Evolutionary conservation across 768 basidiomycete species (phyloP).

Genomic region (Naganishia friedmannii): DNA sequence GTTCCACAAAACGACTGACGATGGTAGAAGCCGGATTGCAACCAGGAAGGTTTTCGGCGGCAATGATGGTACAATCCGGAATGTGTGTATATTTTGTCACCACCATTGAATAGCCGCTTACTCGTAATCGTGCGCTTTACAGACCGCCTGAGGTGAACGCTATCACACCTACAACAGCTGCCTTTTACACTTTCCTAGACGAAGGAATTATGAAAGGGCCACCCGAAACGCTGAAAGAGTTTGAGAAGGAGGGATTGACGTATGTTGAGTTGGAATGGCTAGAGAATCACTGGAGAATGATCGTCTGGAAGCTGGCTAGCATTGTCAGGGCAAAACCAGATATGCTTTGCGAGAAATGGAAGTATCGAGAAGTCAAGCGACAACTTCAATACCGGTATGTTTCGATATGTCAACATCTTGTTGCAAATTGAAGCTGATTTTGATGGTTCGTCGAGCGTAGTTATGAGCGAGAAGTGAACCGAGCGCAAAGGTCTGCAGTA

Average conservation of each 20-base stretch:
- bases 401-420: not conserved
- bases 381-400: conserved; percentile 82
- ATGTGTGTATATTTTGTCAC: not conserved
- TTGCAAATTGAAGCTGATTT: not conserved
- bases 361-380: conserved; percentile 72
- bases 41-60: not conserved
- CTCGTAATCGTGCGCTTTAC: not conserved
- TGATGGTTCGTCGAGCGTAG: conserved; percentile 54
- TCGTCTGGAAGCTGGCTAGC: conserved; percentile 93
- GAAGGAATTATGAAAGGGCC: conserved; percentile 29
- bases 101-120: conserved; percentile 31
- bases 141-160: conserved; percentile 44
- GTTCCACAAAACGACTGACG: not conserved
- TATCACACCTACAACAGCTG: conserved; percentile 37
- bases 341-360: conserved; percentile 66
- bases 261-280: conserved; percentile 78
- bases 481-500: conserved; percentile 73
- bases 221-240: conserved; percentile 30
- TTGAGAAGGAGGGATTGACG: conserved; percentile 54
- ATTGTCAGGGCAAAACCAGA: conserved; percentile 72
- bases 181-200: conserved; percentile 37
- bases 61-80: not conserved
- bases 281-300: conserved; percentile 81
- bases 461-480: conserved; percentile 81
- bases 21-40: conserved; percentile 5